These are phyloP conservation scores for Candida alai DNA, from an alignment of 805 yeast genomes.

Conservation along the genomic window DNA sequence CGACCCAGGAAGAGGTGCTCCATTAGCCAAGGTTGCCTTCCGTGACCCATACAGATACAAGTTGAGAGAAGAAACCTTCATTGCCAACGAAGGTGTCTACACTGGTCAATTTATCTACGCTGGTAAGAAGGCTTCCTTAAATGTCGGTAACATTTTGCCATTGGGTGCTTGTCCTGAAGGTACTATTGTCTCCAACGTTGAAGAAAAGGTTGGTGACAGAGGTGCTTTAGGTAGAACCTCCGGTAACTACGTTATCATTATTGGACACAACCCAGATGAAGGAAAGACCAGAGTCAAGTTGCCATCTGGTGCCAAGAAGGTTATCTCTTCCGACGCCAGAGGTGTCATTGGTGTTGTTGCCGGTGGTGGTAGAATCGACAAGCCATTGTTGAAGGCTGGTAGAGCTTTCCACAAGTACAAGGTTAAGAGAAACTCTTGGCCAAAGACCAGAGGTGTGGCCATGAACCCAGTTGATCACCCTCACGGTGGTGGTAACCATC, in stretches of 20 bases:
- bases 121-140: slow-evolving; percentile 97
- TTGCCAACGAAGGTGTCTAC: slow-evolving; percentile 99
- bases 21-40: slow-evolving; percentile 97
- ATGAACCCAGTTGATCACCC: slow-evolving; percentile 99
- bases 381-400: slow-evolving; percentile 99
- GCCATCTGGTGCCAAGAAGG: slow-evolving; percentile 98
- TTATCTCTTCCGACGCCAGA: slow-evolving; percentile 93
- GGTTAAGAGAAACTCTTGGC: slow-evolving; percentile 99
- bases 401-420: slow-evolving; percentile 99
- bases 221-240: slow-evolving; percentile 99
- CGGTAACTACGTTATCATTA: slow-evolving; percentile 98
- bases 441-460: slow-evolving; percentile 99
- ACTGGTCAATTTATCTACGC: slow-evolving; percentile 99
- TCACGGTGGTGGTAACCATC: slow-evolving; percentile 97
- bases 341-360: slow-evolving; percentile 99
- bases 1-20: slow-evolving; percentile 99
- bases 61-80: slow-evolving; percentile 96
- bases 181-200: slow-evolving; percentile 97
- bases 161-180: slow-evolving; percentile 98
- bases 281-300: slow-evolving; percentile 98
- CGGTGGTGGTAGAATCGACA: slow-evolving; percentile 99
- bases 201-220: slow-evolving; percentile 99
- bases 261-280: slow-evolving; percentile 99
- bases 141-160: slow-evolving; percentile 96
- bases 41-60: slow-evolving; percentile 99